Evolutionary conservation across 768 basidiomycete genomes (phyloP), one percentile per base, ranked within the genome.

Genomic region (Tulasnella sp.): DNA sequence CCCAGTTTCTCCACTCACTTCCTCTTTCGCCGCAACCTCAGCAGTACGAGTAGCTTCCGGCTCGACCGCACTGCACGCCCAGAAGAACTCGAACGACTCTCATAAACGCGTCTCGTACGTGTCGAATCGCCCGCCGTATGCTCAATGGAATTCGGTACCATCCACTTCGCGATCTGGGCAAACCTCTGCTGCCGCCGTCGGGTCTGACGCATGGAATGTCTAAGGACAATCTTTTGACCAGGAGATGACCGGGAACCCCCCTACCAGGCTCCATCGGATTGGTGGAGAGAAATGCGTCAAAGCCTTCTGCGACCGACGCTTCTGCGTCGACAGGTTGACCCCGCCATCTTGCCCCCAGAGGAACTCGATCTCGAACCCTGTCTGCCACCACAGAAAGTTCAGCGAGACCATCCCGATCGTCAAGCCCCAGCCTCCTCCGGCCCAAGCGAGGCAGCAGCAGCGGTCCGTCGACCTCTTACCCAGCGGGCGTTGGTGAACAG

Each of bases 311-410:
- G n/a, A 13, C 61, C 26, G n/a, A 26, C 13, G 61, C 26, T 11
- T 32, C 61, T 32, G 37, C 37, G 37, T 20, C 75, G n/a, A n/a
- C 26, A 57, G 57, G 39, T 51, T 57, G 1, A 39, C 75, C 18
- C 51, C 18, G 46, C 40, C 40, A 2, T 46, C n/a, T n/a, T n/a
- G 23, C 75, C 9, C 11, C 35, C 75, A 39, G 2, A 13, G 75
- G 46, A 46, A 61, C 57, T 39, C 75, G 35, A 42, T 75, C 75
- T 75, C 75, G 39, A 32, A 61, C 29, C 55, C 75, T 18, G 75
- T 75, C 51, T 55, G 75, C 4, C 75, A 75, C 35, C 5, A 29
- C 29, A 5, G 75, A 9, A 75, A 75, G 57, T 67, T 75, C 75
- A 55, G 48, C 37, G 16, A n/a, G 4, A 55, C 75, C 35, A 75